Evolutionary conservation across 495 filamentous ascomycete genomes (phyloP), one percentile per base, ranked within the genome.

Genomic region (Collariella sp.): DNA sequence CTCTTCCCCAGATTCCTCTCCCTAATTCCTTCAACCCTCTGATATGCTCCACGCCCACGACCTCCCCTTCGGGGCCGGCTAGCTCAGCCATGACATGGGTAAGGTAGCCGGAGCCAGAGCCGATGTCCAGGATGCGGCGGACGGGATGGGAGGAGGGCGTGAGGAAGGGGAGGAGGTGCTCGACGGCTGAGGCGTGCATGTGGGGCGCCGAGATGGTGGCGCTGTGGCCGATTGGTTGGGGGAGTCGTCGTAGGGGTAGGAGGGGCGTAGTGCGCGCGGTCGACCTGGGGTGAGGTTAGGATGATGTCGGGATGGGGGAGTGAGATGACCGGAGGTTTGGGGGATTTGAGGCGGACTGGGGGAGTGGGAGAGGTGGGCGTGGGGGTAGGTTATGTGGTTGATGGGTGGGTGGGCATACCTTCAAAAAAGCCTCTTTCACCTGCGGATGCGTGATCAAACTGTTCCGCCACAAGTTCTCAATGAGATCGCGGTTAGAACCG

Each of bases 191-290:
- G 64, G 88, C 91, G 72, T 98, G 93, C 88, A 98, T 98, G 76
- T 98, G 93, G 16, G 93, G 93, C 19, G 93, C 93, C 26, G 86
- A 91, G 60, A 98, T 98, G 48, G 94, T 98, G 48, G 93, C 93
- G 15, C 67, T 60, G 68, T 87, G 81, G 48, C 94, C 91, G 70
- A 98, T 97, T 52, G 64, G 68, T 97, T 91, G 9, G 93, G 93
- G 22, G 83, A 87, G 77, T 98, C 93, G 48, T 87, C 80, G 73
- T 97, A 98, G 1, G 93, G 80, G 5, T 62, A 50, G 5, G 63
- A 46, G 80, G 78, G 18, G 83, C 79, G 75, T 91, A 98, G 70
- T 96, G 82, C 2, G 83, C 90, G 46, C 93, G 81, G 68, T 98
- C 93, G 65, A 97, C 91, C 87, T 91, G 41, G 43, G 11, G 20